Conservation (phyloP, 2,329 filamentous ascomycete species). For the Trichoderma semiorbis region DNA sequence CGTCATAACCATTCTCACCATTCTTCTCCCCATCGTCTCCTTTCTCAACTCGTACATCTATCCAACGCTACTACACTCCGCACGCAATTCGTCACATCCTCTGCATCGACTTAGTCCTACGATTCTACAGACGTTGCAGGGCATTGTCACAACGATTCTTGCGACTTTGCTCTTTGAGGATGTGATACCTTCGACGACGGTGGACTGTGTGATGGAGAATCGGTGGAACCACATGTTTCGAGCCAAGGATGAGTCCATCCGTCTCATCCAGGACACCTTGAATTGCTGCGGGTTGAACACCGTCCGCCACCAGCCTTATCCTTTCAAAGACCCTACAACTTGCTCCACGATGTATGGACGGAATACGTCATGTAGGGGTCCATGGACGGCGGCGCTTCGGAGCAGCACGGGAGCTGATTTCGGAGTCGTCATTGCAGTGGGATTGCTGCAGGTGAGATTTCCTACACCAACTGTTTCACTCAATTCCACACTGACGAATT, state of each 20-base stretch:
- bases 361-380: slow-evolving; percentile 44
- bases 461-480: neutral
- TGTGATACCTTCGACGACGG: slow-evolving; percentile 30
- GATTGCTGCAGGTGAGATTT: slow-evolving; percentile 51
- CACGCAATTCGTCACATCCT: slow-evolving; percentile 22
- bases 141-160: slow-evolving; percentile 41
- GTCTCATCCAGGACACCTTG: slow-evolving; percentile 61
- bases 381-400: slow-evolving; percentile 56
- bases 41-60: slow-evolving; percentile 37
- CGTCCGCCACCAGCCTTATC: slow-evolving; percentile 58
- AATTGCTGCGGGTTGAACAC: slow-evolving; percentile 63
- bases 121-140: slow-evolving; percentile 42
- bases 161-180: slow-evolving; percentile 42
- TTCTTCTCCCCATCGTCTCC: slow-evolving; percentile 40
- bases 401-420: slow-evolving; percentile 53
- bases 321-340: slow-evolving; percentile 44
- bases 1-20: slow-evolving; percentile 34
- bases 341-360: slow-evolving; percentile 49
- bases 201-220: slow-evolving; percentile 53
- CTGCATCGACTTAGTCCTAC: slow-evolving; percentile 30
- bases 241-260: slow-evolving; percentile 50
- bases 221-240: slow-evolving; percentile 55
- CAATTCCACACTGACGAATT: neutral
- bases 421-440: slow-evolving; percentile 50
- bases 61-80: slow-evolving; percentile 30